Evolutionary conservation across 768 basidiomycete genomes (phyloP), one percentile per base, ranked within the genome.

Genomic region (Cystobasidium tubakii): DNA sequence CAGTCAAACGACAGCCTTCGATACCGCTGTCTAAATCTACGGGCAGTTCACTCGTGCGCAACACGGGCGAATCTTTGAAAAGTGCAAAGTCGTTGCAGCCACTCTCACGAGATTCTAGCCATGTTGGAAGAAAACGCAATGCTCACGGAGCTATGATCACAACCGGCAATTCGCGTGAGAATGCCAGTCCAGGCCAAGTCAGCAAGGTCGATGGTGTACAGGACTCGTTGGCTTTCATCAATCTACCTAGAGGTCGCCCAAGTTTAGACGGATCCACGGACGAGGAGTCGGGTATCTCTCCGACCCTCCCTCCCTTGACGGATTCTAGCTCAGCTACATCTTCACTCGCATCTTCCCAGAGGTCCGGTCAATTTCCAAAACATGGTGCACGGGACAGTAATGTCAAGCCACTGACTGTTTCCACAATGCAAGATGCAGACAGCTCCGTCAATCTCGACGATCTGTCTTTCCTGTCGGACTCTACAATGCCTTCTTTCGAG

Each of bases 111-210:
- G 55, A 34, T 33, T 23, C 62, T 1, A 29, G 53, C 21, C 17
- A 50, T 84, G 69, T 21, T 34, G 77, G 75, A 2, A 55, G 76
- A 1, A 77, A 77, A 46, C 69, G 77, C 1, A 78, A 76, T 63
- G 77, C 77, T 6, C 77, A 78, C 57, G 78, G 78, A n/a, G 76
- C 77, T 0, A 72, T 79, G n/a, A 73, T 79, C 50, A 60, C 73
- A 2, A 23, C 36, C 13, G 72, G 44, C 29, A 21, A 10, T 1
- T 39, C 62, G 1, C 34, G 60, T 21, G 63, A 57, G 19, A 46
- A 62, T 25, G 31, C 74, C 10, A 70, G 60, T 0, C 64, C 57
- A 44, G 63, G 66, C 21, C 64, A n/a, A n/a, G n/a, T n/a, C n/a
- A n/a, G n/a, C n/a, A n/a, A n/a, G n/a, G n/a, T n/a, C n/a, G n/a